Evolutionary conservation across 257 asterid genomes (phyloP).

Genomic region (Thymus mandschuricus): DNA sequence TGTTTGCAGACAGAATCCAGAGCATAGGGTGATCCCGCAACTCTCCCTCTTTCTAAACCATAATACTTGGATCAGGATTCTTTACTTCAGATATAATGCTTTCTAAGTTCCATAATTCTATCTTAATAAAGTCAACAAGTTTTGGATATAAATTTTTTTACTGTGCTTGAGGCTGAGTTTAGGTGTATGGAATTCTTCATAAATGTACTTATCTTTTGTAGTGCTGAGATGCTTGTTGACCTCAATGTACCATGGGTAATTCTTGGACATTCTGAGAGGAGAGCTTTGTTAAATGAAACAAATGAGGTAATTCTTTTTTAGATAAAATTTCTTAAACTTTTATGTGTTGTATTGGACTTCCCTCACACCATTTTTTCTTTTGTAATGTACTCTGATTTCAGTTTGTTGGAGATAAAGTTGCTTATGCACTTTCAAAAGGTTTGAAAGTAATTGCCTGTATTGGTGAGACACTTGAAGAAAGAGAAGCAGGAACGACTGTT

Average conservation of each 20-base stretch:
- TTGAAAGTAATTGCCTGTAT: slow-evolving; percentile 97
- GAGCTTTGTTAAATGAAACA: slow-evolving; percentile 74
- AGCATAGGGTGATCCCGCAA: too few species aligned
- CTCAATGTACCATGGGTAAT: slow-evolving; percentile 90
- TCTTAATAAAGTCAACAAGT: slow-evolving; percentile 7
- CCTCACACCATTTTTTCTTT: slow-evolving; percentile 17
- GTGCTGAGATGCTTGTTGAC: slow-evolving; percentile 96
- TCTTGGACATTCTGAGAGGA: slow-evolving; percentile 97
- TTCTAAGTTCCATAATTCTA: background rate
- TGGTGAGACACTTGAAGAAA: slow-evolving; percentile 98
- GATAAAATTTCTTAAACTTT: slow-evolving; percentile 12
- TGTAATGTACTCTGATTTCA: slow-evolving; percentile 33
- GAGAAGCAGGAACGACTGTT: slow-evolving; percentile 93
- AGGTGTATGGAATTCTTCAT: background rate
- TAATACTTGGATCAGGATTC: background rate
- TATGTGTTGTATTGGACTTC: slow-evolving; percentile 12
- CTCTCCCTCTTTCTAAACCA: too few species aligned
- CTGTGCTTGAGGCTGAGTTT: slow-evolving; percentile 5
- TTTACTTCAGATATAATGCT: slow-evolving; percentile 13
- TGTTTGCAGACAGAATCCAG: background rate
- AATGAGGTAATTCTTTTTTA: slow-evolving; percentile 61
- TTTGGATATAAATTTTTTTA: background rate
- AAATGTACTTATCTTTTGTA: slow-evolving; percentile 34
- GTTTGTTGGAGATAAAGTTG: slow-evolving; percentile 97
- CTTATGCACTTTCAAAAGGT: slow-evolving; percentile 93